phyloP scores from a whole-genome alignment of 768 basidiomycete species.

The Boletus rubescentipes region DNA sequence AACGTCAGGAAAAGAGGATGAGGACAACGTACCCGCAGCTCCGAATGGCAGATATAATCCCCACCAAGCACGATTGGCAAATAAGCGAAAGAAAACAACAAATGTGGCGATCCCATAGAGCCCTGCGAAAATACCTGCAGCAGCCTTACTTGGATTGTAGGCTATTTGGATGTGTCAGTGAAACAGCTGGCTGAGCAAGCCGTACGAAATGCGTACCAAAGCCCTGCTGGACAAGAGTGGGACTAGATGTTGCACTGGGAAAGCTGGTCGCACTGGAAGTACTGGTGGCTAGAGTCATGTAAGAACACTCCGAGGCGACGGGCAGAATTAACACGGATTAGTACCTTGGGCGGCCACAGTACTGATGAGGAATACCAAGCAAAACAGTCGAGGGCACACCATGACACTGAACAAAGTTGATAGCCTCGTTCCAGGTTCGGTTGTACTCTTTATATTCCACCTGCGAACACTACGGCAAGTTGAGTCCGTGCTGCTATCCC shows the following conservation, averaged over 20 bases:
- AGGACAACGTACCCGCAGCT: conserved; percentile 17
- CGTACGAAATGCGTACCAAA: neutral
- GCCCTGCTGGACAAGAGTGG: conserved; percentile 5
- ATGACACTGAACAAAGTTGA: neutral
- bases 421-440: neutral
- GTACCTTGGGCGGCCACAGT: conserved; percentile 8
- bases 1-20: neutral
- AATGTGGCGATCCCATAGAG: conserved; percentile 18
- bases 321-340: neutral
- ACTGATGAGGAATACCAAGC: neutral
- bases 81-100: conserved; percentile 20
- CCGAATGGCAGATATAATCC: conserved; percentile 33
- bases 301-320: neutral
- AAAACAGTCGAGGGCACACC: neutral
- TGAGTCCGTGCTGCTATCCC: neutral
- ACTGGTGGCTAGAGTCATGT: conserved; percentile 3
- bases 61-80: conserved; percentile 29
- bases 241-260: conserved; percentile 7
- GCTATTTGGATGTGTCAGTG: conserved; percentile 10
- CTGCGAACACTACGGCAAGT: neutral
- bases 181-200: neutral
- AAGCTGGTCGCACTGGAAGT: neutral
- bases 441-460: neutral
- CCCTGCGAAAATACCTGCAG: conserved; percentile 21
- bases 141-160: conserved; percentile 25